phyloP scores from a whole-genome alignment of 1,284 basidiomycete species.

The Ceratobasidium sp. region DNA sequence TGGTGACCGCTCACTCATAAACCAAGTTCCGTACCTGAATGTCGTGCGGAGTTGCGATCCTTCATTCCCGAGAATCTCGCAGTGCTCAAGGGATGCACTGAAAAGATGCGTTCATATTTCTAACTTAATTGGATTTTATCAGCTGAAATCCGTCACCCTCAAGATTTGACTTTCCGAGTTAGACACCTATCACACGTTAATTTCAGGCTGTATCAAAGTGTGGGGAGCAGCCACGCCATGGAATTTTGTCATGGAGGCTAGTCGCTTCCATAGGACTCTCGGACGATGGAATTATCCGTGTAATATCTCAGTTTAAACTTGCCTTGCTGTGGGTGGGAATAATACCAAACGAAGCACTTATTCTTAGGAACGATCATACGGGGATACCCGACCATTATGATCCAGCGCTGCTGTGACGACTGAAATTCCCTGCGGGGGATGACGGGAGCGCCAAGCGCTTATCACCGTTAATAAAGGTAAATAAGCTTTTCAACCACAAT shows the following conservation, averaged over 20 bases:
- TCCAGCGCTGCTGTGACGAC: not conserved
- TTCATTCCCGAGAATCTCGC: conserved; percentile 1
- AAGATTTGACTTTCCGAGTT: conserved; percentile 40
- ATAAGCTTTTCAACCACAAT: conserved; percentile 26
- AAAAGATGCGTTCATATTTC: conserved; percentile 32
- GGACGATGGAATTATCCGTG: conserved; percentile 24
- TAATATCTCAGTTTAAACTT: conserved; percentile 2
- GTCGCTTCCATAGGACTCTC: conserved; percentile 20
- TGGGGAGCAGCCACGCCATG: conserved; percentile 3
- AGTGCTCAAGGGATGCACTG: conserved; percentile 17
- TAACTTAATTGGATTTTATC: conserved; percentile 29
- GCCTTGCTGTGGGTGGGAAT: not conserved
- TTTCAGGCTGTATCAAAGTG: conserved; percentile 16
- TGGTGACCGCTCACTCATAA: conserved; percentile 10
- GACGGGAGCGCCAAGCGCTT: conserved; percentile 12
- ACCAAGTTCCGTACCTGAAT: not conserved
- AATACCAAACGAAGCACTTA: not conserved
- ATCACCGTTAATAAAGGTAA: conserved; percentile 28
- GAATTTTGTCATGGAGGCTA: conserved; percentile 8
- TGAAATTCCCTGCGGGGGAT: not conserved
- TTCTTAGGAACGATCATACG: conserved; percentile 19
- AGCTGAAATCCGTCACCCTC: conserved; percentile 16
- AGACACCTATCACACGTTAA: conserved; percentile 28
- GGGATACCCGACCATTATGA: conserved; percentile 11
- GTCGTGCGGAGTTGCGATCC: conserved; percentile 17